Evolutionary conservation across 176 grass and related monocot species (phyloP).

Genomic region (Avena atlantica): DNA sequence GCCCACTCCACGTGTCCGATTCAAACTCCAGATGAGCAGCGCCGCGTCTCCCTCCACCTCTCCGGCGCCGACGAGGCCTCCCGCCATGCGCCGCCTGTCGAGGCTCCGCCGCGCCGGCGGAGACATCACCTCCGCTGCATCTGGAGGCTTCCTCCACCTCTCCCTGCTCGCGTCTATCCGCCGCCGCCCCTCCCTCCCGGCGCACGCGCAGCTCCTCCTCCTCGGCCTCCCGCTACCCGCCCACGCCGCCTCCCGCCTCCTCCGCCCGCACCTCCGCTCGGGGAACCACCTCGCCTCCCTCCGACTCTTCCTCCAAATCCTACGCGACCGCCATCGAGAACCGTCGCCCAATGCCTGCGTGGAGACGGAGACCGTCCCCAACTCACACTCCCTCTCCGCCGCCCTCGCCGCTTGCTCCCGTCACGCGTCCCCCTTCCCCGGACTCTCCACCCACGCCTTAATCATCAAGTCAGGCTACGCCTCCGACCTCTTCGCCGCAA

Average conservation of each 20-base stretch:
- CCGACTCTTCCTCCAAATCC: constrained; percentile 40
- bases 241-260: constrained; percentile 47
- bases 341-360: neutral
- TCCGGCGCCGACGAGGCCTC: neutral
- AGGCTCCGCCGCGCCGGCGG: constrained; percentile 37
- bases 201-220: constrained; percentile 60
- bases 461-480: constrained; percentile 56
- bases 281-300: constrained; percentile 48
- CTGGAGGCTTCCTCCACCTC: constrained; percentile 59
- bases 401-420: constrained; percentile 45
- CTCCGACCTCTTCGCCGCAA: constrained; percentile 50
- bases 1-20: neutral
- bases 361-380: neutral
- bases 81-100: constrained; percentile 43
- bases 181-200: constrained; percentile 44
- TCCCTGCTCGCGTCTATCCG: constrained; percentile 49
- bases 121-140: constrained; percentile 1
- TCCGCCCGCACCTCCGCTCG: constrained; percentile 55
- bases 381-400: constrained; percentile 46
- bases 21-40: constrained; percentile 21
- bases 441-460: constrained; percentile 55
- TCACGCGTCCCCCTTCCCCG: constrained; percentile 35
- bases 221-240: constrained; percentile 53
- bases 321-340: constrained; percentile 27
- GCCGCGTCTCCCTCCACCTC: neutral